Evolutionary conservation across 2,329 filamentous ascomycete genomes (phyloP).

Genomic region (Colletotrichum sidae): DNA sequence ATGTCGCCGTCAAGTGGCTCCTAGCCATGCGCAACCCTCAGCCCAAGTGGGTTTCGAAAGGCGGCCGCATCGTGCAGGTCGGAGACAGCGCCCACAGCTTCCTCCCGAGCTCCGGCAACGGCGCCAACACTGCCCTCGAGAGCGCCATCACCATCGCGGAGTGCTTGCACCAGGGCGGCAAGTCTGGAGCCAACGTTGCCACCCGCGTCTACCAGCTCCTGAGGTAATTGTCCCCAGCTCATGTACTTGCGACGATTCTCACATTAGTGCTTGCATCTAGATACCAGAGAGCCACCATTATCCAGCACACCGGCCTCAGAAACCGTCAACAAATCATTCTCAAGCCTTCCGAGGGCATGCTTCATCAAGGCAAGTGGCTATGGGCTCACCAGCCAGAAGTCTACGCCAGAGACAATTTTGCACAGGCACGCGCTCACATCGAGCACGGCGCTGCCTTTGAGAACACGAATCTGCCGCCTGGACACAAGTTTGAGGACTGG

Average conservation of each 20-base stretch:
- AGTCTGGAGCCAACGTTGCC: background rate
- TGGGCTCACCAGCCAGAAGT: constrained; percentile 4
- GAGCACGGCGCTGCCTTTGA: background rate
- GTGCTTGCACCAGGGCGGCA: background rate
- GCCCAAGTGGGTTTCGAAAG: constrained; percentile 31
- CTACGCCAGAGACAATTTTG: background rate
- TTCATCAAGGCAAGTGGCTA: constrained; percentile 3
- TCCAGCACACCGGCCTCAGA: background rate
- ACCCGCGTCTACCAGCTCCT: background rate
- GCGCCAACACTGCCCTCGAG: constrained; percentile 40
- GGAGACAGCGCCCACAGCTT: constrained; percentile 41
- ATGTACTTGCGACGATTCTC: background rate
- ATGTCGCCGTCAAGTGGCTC: constrained; percentile 22
- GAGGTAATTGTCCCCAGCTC: background rate
- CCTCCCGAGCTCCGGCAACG: constrained; percentile 38
- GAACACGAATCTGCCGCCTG: background rate
- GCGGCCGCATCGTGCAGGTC: constrained; percentile 38
- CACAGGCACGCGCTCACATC: background rate
- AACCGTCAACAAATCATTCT: constrained; percentile 4
- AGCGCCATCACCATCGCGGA: constrained; percentile 37
- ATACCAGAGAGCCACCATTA: background rate
- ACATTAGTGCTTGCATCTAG: background rate
- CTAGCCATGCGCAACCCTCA: constrained; percentile 35
- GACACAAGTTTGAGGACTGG: constrained; percentile 2
- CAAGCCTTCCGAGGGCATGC: background rate